phyloP scores from a whole-genome alignment of 352 stramenopile species.

The Phytophthora fragariae region DNA sequence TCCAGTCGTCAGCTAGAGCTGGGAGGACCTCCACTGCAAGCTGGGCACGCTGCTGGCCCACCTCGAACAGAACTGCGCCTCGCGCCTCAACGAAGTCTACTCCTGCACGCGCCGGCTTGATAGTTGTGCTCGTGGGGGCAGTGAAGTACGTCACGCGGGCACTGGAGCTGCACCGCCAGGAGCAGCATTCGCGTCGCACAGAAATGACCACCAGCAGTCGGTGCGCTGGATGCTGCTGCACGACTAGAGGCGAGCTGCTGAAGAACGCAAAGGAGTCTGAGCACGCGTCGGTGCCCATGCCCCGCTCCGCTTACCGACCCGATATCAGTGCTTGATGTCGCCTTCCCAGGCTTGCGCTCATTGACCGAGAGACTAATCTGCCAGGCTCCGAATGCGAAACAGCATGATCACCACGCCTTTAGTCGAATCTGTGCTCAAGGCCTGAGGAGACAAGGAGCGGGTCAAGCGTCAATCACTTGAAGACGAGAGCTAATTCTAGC shows the following conservation, averaged over 20 bases:
- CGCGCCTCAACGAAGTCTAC: slow-evolving; percentile 38
- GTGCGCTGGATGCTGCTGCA: slow-evolving; percentile 24
- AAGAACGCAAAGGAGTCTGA: slow-evolving; percentile 32
- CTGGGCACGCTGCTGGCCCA: slow-evolving; percentile 26
- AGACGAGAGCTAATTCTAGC: slow-evolving; percentile 21
- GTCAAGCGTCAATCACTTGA: not conserved
- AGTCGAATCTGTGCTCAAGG: slow-evolving; percentile 4
- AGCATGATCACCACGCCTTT: not conserved
- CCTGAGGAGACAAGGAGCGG: slow-evolving; percentile 20
- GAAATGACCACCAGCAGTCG: slow-evolving; percentile 35
- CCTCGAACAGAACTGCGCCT: slow-evolving; percentile 35
- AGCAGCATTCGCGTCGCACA: slow-evolving; percentile 33
- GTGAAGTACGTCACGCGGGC: slow-evolving; percentile 29
- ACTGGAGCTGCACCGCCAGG: slow-evolving; percentile 17
- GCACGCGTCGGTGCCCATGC: slow-evolving; percentile 24
- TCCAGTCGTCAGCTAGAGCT: slow-evolving; percentile 7
- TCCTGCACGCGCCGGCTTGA: slow-evolving; percentile 18
- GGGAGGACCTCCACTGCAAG: slow-evolving; percentile 41
- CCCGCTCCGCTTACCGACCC: slow-evolving; percentile 3
- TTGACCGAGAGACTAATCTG: not conserved
- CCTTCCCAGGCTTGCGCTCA: slow-evolving; percentile 6
- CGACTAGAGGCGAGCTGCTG: slow-evolving; percentile 16
- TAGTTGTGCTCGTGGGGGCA: not conserved
- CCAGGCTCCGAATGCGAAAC: slow-evolving; percentile 2
- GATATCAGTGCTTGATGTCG: not conserved